Base-by-base conservation (phyloP, 371 early-diverging fungal genomes). In the Choanephora cucurbitarum region DNA sequence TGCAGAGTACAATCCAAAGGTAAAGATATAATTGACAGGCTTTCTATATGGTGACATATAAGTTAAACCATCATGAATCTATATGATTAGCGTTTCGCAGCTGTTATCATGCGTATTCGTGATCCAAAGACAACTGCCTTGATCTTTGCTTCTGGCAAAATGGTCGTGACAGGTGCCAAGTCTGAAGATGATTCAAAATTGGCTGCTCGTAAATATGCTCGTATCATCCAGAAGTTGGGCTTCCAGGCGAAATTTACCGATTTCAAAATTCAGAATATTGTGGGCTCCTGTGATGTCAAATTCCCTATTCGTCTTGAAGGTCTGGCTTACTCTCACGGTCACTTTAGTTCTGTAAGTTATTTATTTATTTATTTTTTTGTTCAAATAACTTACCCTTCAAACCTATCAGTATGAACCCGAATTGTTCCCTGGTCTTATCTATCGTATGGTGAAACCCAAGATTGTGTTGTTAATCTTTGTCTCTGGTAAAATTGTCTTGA, bases 1-100 rank as follows among this genome's bases (percentile, higher is more conserved):
- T 80, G 99, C 99, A 60, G 99, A 99, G 80, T 99, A 99, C 84
- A 99, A 99, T 81, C 99, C 99, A 66, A 99, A 99, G 92, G 96
- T 96, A 84, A 24, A 37, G n/a, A n/a, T n/a, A n/a, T n/a, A n/a
- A n/a, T n/a, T n/a, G n/a, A n/a, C n/a, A n/a, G n/a, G n/a, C n/a
- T n/a, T n/a, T n/a, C n/a, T n/a, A n/a, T n/a, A n/a, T n/a, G n/a
- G n/a, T n/a, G n/a, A n/a, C n/a, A n/a, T n/a, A n/a, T n/a, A n/a
- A n/a, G n/a, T n/a, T n/a, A n/a, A n/a, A n/a, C n/a, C n/a, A n/a
- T n/a, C n/a, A n/a, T n/a, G n/a, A n/a, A n/a, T n/a, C n/a, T n/a
- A n/a, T n/a, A n/a, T n/a, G n/a, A n/a, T 42, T 79, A 96, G 95
- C 97, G 99, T 73, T 99, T 99, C 79, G 99, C 99, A 58, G 99